Evolutionary conservation across 371 early-diverging fungal genomes (phyloP).

Genomic region (Apophysomyces trapeziformis): DNA sequence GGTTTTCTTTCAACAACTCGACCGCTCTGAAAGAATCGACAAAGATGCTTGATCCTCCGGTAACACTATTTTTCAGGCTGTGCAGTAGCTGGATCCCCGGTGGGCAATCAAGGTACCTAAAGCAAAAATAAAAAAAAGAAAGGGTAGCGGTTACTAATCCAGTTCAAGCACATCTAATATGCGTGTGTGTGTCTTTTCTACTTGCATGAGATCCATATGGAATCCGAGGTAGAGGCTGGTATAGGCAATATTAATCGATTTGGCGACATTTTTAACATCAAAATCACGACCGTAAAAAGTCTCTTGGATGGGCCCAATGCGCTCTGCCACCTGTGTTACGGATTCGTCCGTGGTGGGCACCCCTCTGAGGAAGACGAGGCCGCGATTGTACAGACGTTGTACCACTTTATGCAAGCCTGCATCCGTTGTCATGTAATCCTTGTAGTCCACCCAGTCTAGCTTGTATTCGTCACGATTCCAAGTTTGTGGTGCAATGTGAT

Average conservation of each 20-base stretch:
- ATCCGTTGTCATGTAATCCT: constrained; percentile 66
- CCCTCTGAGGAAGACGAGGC: constrained; percentile 73
- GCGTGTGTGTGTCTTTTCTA: background rate
- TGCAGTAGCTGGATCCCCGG: constrained; percentile 89
- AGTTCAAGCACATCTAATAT: background rate
- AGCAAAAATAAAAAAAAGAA: background rate
- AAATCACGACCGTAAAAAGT: constrained; percentile 87
- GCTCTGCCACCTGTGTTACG: constrained; percentile 63
- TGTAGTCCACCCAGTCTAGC: constrained; percentile 62
- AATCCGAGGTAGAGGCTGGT: constrained; percentile 82
- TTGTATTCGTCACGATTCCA: constrained; percentile 58
- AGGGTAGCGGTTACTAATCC: background rate
- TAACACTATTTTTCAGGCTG: constrained; percentile 77
- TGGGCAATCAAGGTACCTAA: constrained; percentile 72
- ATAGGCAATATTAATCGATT: constrained; percentile 90
- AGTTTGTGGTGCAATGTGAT: constrained; percentile 39
- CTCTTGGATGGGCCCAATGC: constrained; percentile 77
- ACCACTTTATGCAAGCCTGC: constrained; percentile 60
- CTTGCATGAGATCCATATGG: constrained; percentile 93
- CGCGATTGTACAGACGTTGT: constrained; percentile 67
- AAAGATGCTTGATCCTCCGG: constrained; percentile 82
- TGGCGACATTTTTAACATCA: constrained; percentile 81
- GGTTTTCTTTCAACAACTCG: constrained; percentile 51
- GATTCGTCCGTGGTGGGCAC: constrained; percentile 67
- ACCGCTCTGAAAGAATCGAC: constrained; percentile 80